Evolutionary conservation across 768 basidiomycete species (phyloP).

Genomic region (Trametes gibbosa): DNA sequence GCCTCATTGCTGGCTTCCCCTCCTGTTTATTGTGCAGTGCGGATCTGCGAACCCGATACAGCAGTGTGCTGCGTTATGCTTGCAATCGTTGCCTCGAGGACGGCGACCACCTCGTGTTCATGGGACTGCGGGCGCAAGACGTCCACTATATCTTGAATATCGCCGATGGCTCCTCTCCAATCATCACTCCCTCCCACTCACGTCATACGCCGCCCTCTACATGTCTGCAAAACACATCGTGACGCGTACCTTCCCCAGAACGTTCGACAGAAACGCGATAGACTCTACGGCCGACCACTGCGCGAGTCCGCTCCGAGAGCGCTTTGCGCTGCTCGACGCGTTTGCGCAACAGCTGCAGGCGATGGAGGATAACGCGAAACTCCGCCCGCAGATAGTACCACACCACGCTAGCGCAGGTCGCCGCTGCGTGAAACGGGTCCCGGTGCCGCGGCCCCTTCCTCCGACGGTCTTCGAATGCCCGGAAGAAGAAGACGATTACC

Average conservation of each 20-base stretch:
- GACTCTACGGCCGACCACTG: neutral
- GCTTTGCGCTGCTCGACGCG: constrained; percentile 9
- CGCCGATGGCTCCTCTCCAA: neutral
- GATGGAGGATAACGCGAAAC: neutral
- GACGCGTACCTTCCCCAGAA: neutral
- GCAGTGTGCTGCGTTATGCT: neutral
- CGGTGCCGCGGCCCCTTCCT: neutral
- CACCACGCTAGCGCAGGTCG: neutral
- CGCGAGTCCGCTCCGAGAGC: neutral
- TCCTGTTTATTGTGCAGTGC: neutral
- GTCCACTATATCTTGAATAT: neutral
- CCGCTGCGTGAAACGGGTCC: constrained; percentile 11
- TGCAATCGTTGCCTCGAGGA: neutral
- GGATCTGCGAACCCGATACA: constrained; percentile 2
- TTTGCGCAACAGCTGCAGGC: neutral
- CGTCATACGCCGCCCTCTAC: neutral
- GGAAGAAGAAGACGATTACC: constrained; percentile 6
- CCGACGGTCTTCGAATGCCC: constrained; percentile 4
- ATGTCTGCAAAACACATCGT: constrained; percentile 1
- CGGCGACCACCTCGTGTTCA: neutral
- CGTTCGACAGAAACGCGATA: neutral
- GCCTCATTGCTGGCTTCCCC: constrained; percentile 3
- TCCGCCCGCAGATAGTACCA: neutral
- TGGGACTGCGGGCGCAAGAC: neutral
- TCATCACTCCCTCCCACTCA: neutral